Conservation (phyloP, 2,329 filamentous ascomycete species). For the Pestalotiopsis fici region DNA sequence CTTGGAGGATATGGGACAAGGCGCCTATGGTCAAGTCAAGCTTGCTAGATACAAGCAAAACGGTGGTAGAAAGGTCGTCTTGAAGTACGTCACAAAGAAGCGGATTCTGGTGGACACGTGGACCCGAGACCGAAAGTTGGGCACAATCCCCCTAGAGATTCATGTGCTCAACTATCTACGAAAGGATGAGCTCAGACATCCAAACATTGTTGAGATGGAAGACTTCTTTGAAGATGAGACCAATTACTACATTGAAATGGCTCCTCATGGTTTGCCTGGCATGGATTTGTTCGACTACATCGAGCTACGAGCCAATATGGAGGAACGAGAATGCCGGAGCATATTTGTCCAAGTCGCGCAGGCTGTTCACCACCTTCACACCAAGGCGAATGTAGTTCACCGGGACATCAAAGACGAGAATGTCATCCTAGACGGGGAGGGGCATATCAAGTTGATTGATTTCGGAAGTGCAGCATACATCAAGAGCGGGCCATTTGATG, state of each 20-base stretch:
- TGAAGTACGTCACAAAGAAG: slow-evolving; percentile 97
- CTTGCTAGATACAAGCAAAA: slow-evolving; percentile 82
- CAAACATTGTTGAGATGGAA: slow-evolving; percentile 73
- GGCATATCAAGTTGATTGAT: slow-evolving; percentile 94
- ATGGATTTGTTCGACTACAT: slow-evolving; percentile 99
- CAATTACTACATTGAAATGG: slow-evolving; percentile 99
- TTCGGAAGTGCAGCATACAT: slow-evolving; percentile 98
- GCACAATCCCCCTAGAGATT: slow-evolving; percentile 94
- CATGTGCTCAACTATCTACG: slow-evolving; percentile 94
- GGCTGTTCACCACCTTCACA: slow-evolving; percentile 89
- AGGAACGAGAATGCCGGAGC: slow-evolving; percentile 87
- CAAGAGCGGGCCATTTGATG: slow-evolving; percentile 96
- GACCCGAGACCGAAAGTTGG: slow-evolving; percentile 89
- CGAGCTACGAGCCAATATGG: slow-evolving; percentile 93
- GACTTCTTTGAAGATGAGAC: slow-evolving; percentile 77
- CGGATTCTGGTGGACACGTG: slow-evolving; percentile 97
- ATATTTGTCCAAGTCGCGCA: slow-evolving; percentile 93
- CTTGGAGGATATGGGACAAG: slow-evolving; percentile 97
- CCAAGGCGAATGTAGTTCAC: slow-evolving; percentile 88
- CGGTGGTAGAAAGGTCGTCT: slow-evolving; percentile 78
- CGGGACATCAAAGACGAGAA: slow-evolving; percentile 99
- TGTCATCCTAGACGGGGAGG: slow-evolving; percentile 92
- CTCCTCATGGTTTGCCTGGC: slow-evolving; percentile 88
- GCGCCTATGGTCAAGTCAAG: slow-evolving; percentile 97
- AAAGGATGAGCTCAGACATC: slow-evolving; percentile 66